A percentile compares a stretch with the other conserved stretches of the same genome.
These are phyloP conservation scores for Choiromyces venosus DNA, from an alignment of 495 filamentous ascomycete genomes.

Conservation along the genomic window DNA sequence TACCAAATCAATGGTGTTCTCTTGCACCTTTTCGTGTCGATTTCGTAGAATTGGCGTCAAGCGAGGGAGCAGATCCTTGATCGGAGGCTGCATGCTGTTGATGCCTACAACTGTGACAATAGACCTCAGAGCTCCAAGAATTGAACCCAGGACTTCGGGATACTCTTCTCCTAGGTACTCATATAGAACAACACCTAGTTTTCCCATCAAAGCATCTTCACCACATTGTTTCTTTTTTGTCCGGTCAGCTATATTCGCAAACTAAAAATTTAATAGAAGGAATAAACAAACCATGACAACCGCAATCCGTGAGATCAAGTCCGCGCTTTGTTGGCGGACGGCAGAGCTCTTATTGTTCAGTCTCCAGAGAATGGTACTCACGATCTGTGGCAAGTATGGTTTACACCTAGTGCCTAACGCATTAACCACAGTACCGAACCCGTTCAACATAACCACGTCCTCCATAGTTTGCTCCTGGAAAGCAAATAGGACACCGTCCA, in stretches of 20 bases:
- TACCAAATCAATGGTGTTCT: slow-evolving; percentile 99
- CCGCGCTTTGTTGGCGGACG: slow-evolving; percentile 93
- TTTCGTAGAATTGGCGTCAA: slow-evolving; percentile 96
- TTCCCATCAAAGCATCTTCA: slow-evolving; percentile 91
- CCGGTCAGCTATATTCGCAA: slow-evolving; percentile 13
- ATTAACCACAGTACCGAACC: slow-evolving; percentile 98
- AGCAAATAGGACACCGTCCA: slow-evolving; percentile 92
- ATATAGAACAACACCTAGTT: slow-evolving; percentile 92
- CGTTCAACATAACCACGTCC: slow-evolving; percentile 92
- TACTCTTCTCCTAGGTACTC: slow-evolving; percentile 99
- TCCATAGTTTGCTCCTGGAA: slow-evolving; percentile 99
- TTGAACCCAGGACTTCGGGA: slow-evolving; percentile 94
- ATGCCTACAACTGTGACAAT: slow-evolving; percentile 99
- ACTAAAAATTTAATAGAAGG: background rate
- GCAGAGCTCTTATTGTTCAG: slow-evolving; percentile 96
- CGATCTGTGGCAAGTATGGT: slow-evolving; percentile 92
- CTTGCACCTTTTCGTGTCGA: slow-evolving; percentile 98
- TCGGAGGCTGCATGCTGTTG: slow-evolving; percentile 97
- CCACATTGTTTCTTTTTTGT: slow-evolving; percentile 69
- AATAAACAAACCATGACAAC: slow-evolving; percentile 67
- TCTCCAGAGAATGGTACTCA: slow-evolving; percentile 93
- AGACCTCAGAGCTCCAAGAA: slow-evolving; percentile 86
- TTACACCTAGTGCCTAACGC: slow-evolving; percentile 90
- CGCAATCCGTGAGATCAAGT: slow-evolving; percentile 92
- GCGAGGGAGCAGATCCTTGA: slow-evolving; percentile 90